Evolutionary conservation across 2,329 filamentous ascomycete species (phyloP).

Genomic region (Xylaria sp.): DNA sequence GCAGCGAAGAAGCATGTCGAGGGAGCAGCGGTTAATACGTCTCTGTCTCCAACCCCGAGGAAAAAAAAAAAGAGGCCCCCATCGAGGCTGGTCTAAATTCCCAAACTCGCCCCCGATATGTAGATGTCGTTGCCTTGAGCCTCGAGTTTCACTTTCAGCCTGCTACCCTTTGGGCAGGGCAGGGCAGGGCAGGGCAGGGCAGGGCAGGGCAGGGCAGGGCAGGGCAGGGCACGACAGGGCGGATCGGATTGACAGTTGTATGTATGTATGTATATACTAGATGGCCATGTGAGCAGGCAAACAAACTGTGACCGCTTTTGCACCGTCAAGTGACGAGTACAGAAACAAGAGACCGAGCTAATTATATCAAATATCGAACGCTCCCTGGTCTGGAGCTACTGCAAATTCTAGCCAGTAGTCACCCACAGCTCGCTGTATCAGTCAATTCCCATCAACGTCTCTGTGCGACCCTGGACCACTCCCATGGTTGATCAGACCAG

Average conservation of each 20-base stretch:
- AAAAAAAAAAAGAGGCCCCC: slow-evolving; percentile 27
- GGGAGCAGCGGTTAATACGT: slow-evolving; percentile 33
- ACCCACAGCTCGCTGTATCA: slow-evolving; percentile 44
- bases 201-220: too few relatives aligned
- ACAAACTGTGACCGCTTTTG: slow-evolving; percentile 28
- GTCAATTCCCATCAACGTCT: slow-evolving; percentile 49
- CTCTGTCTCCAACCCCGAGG: slow-evolving; percentile 38
- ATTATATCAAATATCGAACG: slow-evolving; percentile 54
- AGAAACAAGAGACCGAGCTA: slow-evolving; percentile 48
- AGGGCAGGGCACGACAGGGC: too few relatives aligned
- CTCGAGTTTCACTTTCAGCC: slow-evolving; percentile 4
- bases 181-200: too few relatives aligned
- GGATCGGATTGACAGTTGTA: neutral
- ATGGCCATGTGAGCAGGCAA: slow-evolving; percentile 4
- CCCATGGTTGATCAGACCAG: slow-evolving; percentile 52
- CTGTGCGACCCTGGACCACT: slow-evolving; percentile 48
- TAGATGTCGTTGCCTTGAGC: slow-evolving; percentile 16
- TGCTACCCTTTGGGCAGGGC: neutral
- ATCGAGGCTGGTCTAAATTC: slow-evolving; percentile 40
- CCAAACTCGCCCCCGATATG: slow-evolving; percentile 46
- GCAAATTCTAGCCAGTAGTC: slow-evolving; percentile 51
- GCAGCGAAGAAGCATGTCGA: slow-evolving; percentile 27
- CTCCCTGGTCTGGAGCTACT: slow-evolving; percentile 50
- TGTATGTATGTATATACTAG: neutral
- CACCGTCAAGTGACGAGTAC: slow-evolving; percentile 46